Conservation (phyloP, 2,329 filamentous ascomycete species). For the Sporothrix luriei region DNA sequence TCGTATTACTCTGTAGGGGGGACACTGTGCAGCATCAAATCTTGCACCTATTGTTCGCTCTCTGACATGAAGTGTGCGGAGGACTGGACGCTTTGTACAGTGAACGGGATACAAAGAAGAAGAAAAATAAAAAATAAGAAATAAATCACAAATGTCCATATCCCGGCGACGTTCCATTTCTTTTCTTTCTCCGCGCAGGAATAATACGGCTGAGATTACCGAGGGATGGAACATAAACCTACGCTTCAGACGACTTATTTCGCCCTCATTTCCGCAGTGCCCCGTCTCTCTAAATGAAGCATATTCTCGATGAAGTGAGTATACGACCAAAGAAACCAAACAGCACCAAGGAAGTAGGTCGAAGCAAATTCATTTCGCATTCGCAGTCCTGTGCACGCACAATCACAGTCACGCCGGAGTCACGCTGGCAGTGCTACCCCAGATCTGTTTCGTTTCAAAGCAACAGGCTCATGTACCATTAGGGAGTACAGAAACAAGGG, state of each 20-base stretch:
- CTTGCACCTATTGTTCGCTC: not conserved
- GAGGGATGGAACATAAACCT: not conserved
- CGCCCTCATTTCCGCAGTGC: not conserved
- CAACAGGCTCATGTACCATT: too few species aligned
- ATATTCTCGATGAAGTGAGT: too few species aligned
- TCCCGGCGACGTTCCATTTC: too few species aligned
- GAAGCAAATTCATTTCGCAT: not conserved
- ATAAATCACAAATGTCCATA: too few species aligned
- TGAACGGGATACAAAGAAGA: too few species aligned
- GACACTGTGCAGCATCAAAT: not conserved
- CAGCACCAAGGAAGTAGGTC: not conserved
- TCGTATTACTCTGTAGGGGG: too few species aligned
- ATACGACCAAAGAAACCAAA: not conserved
- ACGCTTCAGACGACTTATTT: not conserved
- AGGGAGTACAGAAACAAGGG: not conserved
- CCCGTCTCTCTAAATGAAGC: not conserved
- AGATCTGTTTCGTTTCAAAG: constrained; percentile 19
- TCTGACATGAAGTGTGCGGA: too few species aligned
- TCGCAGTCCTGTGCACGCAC: not conserved
- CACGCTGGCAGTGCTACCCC: constrained; percentile 16
- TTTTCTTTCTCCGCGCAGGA: too few species aligned
- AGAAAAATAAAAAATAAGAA: too few species aligned
- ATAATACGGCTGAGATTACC: not conserved
- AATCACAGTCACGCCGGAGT: constrained; percentile 1
- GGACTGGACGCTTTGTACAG: too few species aligned